Base-by-base conservation (phyloP, 768 basidiomycete genomes). In the Phylloporus arenicola region DNA sequence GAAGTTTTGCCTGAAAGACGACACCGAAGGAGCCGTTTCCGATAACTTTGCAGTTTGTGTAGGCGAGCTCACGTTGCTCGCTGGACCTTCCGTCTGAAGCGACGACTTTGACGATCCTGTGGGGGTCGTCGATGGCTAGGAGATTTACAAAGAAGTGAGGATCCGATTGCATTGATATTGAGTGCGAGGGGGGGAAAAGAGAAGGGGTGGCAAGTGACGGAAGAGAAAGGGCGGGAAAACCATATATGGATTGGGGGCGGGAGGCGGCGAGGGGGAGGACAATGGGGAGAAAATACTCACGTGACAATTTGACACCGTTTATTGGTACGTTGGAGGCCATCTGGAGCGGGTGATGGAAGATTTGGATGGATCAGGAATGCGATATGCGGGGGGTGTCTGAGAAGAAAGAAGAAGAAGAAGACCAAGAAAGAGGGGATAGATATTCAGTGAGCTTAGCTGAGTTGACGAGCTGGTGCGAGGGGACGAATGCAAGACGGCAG, bases 11-110 rank as follows among this genome's bases (percentile, higher is more conserved):
- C 58, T 93, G 91, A 70, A 94, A 98, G 56, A 99, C 96, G 69
- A 99, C 94, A 60, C 96, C 96, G 64, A 99, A 99, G 51, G 92
- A 95, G 70, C 96, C 96, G 66, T 99, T 98, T 49, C 96, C 96
- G 64, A 94, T 89, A 66, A 99, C 91, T 74, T 96, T 98, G 79
- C 89, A 95, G 69, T 90, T 93, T 60, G 90, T 96, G 75, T 99
- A 99, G 43, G 85, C 80, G 63, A 98, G 83, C 60, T 93, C 88
- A 63, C 80, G 79, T 55, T 88, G 85, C 44, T 89, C 87, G 62
- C 90, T 92, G 6, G 85, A 75, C 81, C 94, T 97, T 72, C 96
- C 96, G 63, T 94, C 88, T 55, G 87, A 90, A 51, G 94, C 95
- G 67, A 88, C 78, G 62, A 99, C 96, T 70, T 90, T 92, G 75